Base-by-base conservation (phyloP, 805 yeast genomes). In the Candida xiaguanensis region DNA sequence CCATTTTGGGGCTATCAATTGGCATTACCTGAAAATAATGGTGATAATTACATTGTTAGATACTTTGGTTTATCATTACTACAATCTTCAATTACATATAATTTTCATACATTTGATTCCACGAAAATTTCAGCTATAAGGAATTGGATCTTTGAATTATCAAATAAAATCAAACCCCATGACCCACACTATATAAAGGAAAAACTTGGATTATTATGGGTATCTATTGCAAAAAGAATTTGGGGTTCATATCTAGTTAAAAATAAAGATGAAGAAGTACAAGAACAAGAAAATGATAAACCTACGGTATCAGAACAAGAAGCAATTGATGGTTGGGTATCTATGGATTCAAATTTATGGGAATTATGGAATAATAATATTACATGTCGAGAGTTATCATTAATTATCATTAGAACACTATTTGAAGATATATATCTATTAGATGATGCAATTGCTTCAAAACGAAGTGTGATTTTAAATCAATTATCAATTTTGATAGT, bases 181-280 rank as follows among this genome's bases (percentile, higher is more conserved):
- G 97, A 91, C 57, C 96, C 98, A 5, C 91, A 88, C 58, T 95
- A 82, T 52, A 71, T 93, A 41, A 86, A 82, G 53, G 98, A 90
- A 56, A 93, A 93, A 60, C 55, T 90, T 29, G 95, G 97, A 11
- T 83, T 78, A 47, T 63, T 93, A 18, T 90, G 98, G 97, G 96
- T 86, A 0, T 82, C 85, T 30, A 69, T 93, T 6, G 95, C 96
- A 8, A 93, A 93, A 55, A 73, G 95, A 41, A 74, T 80, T 22
- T 93, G 99, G 99, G 96, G 97, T 13, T 69, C 77, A 27, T 79
- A 75, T 43, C 61, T 85, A n/a, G 70, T 65, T 17, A 65, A 63
- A 44, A 38, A 49, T 29, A 26, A 31, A 31, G 38, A 35, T 24
- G 43, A 41, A 28, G 41, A 39, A 16, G 24, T 29, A 5, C 35